These are phyloP conservation scores for Coemansia reversa DNA, from an alignment of 192 early-diverging fungal species.

Conservation along the genomic window DNA sequence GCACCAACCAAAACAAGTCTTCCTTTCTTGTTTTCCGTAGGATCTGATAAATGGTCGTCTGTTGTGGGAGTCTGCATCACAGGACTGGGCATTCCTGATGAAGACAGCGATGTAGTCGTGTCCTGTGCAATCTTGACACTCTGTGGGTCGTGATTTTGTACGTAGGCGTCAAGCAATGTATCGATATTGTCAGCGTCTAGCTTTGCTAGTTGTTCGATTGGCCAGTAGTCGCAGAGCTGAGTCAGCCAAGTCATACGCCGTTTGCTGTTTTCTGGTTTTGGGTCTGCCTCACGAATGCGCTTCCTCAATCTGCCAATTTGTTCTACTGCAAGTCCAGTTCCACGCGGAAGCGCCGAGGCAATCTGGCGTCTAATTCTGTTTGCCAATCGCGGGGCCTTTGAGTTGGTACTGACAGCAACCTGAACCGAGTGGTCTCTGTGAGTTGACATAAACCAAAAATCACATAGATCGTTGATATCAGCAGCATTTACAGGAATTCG, in stretches of 20 bases:
- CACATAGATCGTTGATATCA: slow-evolving; percentile 85
- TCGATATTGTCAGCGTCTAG: slow-evolving; percentile 64
- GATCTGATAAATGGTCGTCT: not conserved
- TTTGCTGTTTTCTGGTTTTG: slow-evolving; percentile 60
- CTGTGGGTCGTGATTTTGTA: slow-evolving; percentile 39
- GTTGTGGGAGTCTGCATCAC: slow-evolving; percentile 5
- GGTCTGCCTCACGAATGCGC: slow-evolving; percentile 63
- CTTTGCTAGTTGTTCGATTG: slow-evolving; percentile 67
- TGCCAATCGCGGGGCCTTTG: slow-evolving; percentile 84
- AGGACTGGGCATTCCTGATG: slow-evolving; percentile 37
- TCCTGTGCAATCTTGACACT: slow-evolving; percentile 18
- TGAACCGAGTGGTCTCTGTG: slow-evolving; percentile 83
- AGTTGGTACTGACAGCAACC: slow-evolving; percentile 86
- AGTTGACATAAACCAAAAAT: slow-evolving; percentile 91
- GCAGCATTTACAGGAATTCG: slow-evolving; percentile 92
- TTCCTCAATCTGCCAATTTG: slow-evolving; percentile 65
- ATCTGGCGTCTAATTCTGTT: slow-evolving; percentile 73
- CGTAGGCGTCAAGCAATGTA: slow-evolving; percentile 63
- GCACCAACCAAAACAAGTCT: slow-evolving; percentile 73
- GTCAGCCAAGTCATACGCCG: slow-evolving; percentile 84
- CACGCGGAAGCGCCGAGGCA: slow-evolving; percentile 59
- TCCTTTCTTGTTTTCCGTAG: slow-evolving; percentile 29
- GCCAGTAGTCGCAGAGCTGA: slow-evolving; percentile 81
- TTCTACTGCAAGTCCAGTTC: slow-evolving; percentile 70
- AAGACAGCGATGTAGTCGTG: slow-evolving; percentile 8